A percentile compares a stretch with the other conserved stretches of the same genome.
Evolutionary conservation across 2,329 filamentous ascomycete genomes (phyloP).

Genomic region (Fusarium beomiforme): DNA sequence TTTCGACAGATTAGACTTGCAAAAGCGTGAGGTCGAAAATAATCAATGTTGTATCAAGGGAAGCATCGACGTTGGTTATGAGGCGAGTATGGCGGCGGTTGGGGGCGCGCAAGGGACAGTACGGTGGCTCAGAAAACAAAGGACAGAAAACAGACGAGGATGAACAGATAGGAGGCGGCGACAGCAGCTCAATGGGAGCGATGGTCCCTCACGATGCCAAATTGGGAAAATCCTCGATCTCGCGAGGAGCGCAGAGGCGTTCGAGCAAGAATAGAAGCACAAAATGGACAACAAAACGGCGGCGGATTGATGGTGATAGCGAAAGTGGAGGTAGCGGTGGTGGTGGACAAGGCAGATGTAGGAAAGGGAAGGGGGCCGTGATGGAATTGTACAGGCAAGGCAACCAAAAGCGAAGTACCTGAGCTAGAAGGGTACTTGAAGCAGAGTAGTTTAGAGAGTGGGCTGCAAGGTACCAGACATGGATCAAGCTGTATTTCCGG

Average conservation of each 20-base stretch:
- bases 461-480: conserved; percentile 33
- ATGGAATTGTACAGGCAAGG: conserved; percentile 35
- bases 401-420: conserved; percentile 28
- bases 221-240: conserved; percentile 18
- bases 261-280: conserved; percentile 28
- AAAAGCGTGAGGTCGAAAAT: conserved; percentile 7
- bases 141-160: conserved; percentile 16
- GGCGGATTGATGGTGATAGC: conserved; percentile 38
- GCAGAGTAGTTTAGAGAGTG: conserved; percentile 20
- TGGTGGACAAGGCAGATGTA: conserved; percentile 26
- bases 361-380: conserved; percentile 34
- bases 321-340: conserved; percentile 33
- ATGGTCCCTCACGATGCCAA: conserved; percentile 21
- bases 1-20: background rate
- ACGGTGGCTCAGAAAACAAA: conserved; percentile 22
- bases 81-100: conserved; percentile 16
- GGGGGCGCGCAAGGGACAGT: conserved; percentile 23
- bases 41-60: conserved; percentile 8
- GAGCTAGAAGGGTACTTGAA: conserved; percentile 28
- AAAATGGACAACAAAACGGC: conserved; percentile 29
- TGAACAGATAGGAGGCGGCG: conserved; percentile 4
- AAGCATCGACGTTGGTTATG: conserved; percentile 13
- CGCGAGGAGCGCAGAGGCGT: conserved; percentile 28
- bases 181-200: conserved; percentile 32
- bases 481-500: conserved; percentile 31